Base-by-base conservation (phyloP, 2,329 filamentous ascomycete genomes). In the Alternaria solani region DNA sequence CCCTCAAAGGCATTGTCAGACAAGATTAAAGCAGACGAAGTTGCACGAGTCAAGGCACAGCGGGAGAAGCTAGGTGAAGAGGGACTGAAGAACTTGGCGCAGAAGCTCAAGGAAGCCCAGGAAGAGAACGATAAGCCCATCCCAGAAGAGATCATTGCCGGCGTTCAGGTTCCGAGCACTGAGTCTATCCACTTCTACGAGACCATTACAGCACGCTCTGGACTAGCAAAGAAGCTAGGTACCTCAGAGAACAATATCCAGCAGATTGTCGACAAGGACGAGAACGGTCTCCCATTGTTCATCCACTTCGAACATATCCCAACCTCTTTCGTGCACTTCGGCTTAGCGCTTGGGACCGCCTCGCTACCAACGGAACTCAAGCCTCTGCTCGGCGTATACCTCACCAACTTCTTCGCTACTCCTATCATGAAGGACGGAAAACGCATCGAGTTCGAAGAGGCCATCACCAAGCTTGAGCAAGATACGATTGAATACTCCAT, bases 251-350 rank as follows among this genome's bases (percentile, higher is more conserved):
- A 92, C 66, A 77, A 85, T 4, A 87, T 92, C 5, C 95, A 99
- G 77, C 84, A 88, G 61, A 79, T 89, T 49, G 87, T 99, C 49
- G 92, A 98, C 74, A 82, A 84, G 14, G 87, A 92, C 41, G 84
- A 86, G 38, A 78, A 83, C 7, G 82, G 84, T 16, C 76, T 89
- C n/a, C 91, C 93, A 0, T 82, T 98, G 2, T 99, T 97, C 79
- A 85, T 99, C n/a, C 94, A 99, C 79, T 99, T 96, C 67, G 95
- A 99, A 79, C 90, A 97, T 72, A 93, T 98, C 14, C 90, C 91
- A 2, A 96, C 92, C 60, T 96, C 93, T 74, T 99, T 99, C 76
- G 93, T 96, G 7, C 91, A 94, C 69, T 86, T 98, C 59, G 90
- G 88, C 48, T 80, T 98, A 23, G 88, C 95, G 57, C 83, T 98